Evolutionary conservation across 805 yeast genomes (phyloP).

Genomic region (Metschnikowia similis): DNA sequence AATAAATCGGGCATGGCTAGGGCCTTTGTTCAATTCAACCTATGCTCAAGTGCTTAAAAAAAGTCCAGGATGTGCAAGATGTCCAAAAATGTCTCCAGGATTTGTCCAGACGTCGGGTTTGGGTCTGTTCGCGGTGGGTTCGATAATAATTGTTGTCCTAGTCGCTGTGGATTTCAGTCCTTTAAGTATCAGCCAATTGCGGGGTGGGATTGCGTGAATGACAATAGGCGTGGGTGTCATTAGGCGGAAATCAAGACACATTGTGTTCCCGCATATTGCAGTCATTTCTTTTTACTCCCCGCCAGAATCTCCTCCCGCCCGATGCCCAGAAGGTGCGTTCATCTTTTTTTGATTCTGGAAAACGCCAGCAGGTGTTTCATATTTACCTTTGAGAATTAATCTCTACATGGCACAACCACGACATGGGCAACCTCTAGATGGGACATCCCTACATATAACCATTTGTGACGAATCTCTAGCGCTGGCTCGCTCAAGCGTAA

Average conservation of each 20-base stretch:
- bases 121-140: no score
- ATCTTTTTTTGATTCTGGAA: no score
- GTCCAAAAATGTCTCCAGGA: neutral
- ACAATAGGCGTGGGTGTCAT: neutral
- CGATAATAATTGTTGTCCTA: neutral
- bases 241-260: neutral
- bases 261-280: neutral
- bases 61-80: neutral
- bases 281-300: conserved; percentile 2
- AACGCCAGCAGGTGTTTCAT: no score
- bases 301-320: neutral
- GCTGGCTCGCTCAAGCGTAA: no score
- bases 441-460: no score
- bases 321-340: neutral
- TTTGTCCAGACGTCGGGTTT: neutral
- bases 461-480: no score
- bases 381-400: no score
- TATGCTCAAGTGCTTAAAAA: no score
- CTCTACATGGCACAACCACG: no score
- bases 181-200: neutral
- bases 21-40: no score
- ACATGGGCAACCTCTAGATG: no score
- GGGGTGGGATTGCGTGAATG: neutral
- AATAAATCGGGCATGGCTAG: conserved; percentile 31
- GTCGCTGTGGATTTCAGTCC: neutral